Percentiles rank a stretch among this genome's conserved stretches.
phyloP scores from a whole-genome alignment of 176 grass and related monocot genomes.

The Areca catechu region DNA sequence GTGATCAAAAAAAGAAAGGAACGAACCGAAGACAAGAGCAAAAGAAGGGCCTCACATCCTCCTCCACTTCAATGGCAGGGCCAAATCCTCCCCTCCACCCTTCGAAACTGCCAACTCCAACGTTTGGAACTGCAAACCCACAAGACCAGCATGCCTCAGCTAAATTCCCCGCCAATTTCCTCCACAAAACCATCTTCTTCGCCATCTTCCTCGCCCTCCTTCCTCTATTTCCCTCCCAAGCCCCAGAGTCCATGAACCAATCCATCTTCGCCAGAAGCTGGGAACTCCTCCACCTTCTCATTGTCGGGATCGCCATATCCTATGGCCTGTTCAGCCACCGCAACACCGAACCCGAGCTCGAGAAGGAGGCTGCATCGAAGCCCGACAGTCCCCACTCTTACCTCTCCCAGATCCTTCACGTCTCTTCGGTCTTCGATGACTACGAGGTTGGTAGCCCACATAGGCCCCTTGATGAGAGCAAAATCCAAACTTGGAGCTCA shows the following conservation, averaged over 20 bases:
- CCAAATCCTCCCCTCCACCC: not conserved
- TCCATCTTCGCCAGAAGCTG: slow-evolving; percentile 33
- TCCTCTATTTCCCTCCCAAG: slow-evolving; percentile 37
- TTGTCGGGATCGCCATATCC: slow-evolving; percentile 63
- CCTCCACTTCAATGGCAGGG: not conserved
- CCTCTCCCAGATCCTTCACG: slow-evolving; percentile 50
- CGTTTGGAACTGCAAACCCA: not conserved
- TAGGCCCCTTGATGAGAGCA: not conserved
- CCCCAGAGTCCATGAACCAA: slow-evolving; percentile 23
- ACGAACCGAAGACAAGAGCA: too few species aligned
- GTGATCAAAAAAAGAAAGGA: too few species aligned
- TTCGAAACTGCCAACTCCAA: not conserved
- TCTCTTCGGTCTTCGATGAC: slow-evolving; percentile 31
- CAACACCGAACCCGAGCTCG: slow-evolving; percentile 30
- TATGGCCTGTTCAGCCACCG: slow-evolving; percentile 73
- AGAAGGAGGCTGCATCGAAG: not conserved
- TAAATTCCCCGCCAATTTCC: slow-evolving; percentile 36
- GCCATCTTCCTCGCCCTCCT: slow-evolving; percentile 52
- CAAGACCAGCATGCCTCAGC: not conserved
- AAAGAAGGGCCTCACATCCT: too few species aligned
- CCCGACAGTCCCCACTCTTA: slow-evolving; percentile 22
- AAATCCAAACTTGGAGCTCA: slow-evolving; percentile 49
- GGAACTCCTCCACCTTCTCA: slow-evolving; percentile 65
- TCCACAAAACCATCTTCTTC: slow-evolving; percentile 43
- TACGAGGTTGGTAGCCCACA: not conserved